phyloP scores from a whole-genome alignment of 352 stramenopile genomes.

The Peronospora belbahrii region DNA sequence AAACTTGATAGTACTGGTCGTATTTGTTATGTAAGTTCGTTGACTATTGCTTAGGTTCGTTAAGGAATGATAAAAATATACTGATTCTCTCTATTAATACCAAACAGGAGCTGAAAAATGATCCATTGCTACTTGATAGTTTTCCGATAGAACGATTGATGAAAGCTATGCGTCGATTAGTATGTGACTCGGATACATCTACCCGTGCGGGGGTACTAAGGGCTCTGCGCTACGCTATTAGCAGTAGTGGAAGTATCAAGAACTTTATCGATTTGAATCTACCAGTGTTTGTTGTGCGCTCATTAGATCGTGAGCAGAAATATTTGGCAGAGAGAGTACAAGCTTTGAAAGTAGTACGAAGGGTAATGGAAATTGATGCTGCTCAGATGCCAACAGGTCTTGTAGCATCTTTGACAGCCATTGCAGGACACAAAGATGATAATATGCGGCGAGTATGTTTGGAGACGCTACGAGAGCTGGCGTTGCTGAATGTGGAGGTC shows the following conservation, averaged over 20 bases:
- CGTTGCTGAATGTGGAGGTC: conserved; percentile 73
- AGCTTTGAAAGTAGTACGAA: conserved; percentile 77
- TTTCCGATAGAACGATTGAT: conserved; percentile 79
- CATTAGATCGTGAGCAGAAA: conserved; percentile 83
- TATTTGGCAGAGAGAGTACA: conserved; percentile 79
- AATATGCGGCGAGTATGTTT: conserved; percentile 83
- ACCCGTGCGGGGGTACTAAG: conserved; percentile 66
- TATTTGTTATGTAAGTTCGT: conserved; percentile 71
- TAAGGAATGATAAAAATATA: too few relatives aligned
- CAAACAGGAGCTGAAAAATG: conserved; percentile 76
- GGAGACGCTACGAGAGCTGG: conserved; percentile 77
- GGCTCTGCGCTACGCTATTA: conserved; percentile 80
- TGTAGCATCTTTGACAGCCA: conserved; percentile 74
- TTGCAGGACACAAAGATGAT: conserved; percentile 85
- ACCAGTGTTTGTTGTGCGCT: conserved; percentile 77
- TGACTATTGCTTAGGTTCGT: too few relatives aligned
- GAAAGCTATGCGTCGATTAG: conserved; percentile 65
- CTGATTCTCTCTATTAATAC: too few relatives aligned
- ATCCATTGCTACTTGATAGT: conserved; percentile 72
- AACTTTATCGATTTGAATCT: conserved; percentile 60
- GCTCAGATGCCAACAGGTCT: conserved; percentile 76
- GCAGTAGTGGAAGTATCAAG: conserved; percentile 62
- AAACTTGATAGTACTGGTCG: conserved; percentile 82
- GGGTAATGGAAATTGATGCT: conserved; percentile 82
- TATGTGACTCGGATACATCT: conserved; percentile 73